These are phyloP conservation scores for Phytopythium litorale DNA, from an alignment of 352 stramenopile genomes.

Conservation along the genomic window DNA sequence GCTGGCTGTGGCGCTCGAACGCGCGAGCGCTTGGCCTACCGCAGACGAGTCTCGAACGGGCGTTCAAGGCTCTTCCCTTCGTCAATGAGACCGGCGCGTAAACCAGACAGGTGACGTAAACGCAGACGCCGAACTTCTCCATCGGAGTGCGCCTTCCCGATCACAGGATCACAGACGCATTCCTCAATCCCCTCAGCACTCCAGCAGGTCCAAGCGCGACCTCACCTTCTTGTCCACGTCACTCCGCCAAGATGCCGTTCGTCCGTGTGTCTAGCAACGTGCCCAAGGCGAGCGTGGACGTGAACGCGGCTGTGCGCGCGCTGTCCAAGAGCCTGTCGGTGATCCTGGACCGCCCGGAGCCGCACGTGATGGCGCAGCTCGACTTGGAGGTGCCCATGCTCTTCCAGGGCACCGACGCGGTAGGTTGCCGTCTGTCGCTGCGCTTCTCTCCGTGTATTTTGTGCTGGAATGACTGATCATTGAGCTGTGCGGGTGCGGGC, in stretches of 20 bases:
- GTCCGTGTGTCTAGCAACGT: conserved; percentile 40
- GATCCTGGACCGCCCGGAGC: conserved; percentile 30
- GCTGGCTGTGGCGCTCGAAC: no score
- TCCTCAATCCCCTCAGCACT: background rate
- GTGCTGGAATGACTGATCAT: no score
- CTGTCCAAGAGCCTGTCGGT: conserved; percentile 38
- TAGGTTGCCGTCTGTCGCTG: conserved; percentile 8
- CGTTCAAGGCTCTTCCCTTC: no score
- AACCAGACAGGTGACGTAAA: conserved; percentile 5
- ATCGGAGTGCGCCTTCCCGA: no score
- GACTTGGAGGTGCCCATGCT: conserved; percentile 32
- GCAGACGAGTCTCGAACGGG: no score
- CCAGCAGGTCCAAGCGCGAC: background rate
- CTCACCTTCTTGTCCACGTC: background rate
- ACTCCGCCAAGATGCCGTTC: conserved; percentile 28
- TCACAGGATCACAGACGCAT: background rate
- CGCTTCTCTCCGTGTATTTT: no score
- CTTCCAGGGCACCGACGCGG: conserved; percentile 22
- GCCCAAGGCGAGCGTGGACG: conserved; percentile 25
- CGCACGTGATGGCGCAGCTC: conserved; percentile 36
- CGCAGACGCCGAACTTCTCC: background rate
- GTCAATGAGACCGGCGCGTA: background rate
- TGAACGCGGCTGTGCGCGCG: conserved; percentile 18
- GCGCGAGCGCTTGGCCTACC: no score
- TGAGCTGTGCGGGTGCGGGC: no score